Percentiles rank a stretch among this genome's conserved stretches.
Evolutionary conservation across 2,329 filamentous ascomycete genomes (phyloP).

Genomic region (Claviceps spartinae): DNA sequence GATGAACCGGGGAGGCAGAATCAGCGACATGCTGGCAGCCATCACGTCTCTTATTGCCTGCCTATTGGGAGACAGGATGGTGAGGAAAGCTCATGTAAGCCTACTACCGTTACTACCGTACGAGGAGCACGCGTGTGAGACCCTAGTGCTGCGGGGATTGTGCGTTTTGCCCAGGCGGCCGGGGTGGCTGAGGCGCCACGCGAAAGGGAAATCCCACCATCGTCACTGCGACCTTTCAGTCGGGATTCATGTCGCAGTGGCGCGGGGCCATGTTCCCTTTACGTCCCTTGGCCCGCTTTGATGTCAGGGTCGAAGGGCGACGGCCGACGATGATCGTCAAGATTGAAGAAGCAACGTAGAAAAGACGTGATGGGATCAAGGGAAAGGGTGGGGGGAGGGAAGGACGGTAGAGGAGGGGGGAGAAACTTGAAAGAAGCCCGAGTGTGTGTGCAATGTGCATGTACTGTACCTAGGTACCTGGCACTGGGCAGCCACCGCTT

Average conservation of each 20-base stretch:
- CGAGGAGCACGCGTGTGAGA: background rate
- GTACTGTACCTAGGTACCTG: no score
- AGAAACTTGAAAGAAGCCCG: background rate
- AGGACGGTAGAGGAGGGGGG: background rate
- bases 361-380: background rate
- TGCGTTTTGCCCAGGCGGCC: background rate
- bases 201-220: background rate
- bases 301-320: background rate
- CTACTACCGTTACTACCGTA: background rate
- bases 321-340: background rate
- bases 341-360: background rate
- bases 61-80: background rate
- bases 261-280: background rate
- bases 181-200: slow-evolving; percentile 6
- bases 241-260: slow-evolving; percentile 1
- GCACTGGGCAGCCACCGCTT: no score
- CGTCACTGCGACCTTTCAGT: slow-evolving; percentile 1
- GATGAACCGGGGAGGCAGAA: background rate
- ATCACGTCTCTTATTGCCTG: background rate
- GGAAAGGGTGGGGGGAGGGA: background rate
- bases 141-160: background rate
- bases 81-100: background rate
- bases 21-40: background rate
- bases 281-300: background rate
- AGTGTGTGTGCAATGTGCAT: background rate